phyloP scores from a whole-genome alignment of 805 yeast species.

The Lipomyces yamadae region DNA sequence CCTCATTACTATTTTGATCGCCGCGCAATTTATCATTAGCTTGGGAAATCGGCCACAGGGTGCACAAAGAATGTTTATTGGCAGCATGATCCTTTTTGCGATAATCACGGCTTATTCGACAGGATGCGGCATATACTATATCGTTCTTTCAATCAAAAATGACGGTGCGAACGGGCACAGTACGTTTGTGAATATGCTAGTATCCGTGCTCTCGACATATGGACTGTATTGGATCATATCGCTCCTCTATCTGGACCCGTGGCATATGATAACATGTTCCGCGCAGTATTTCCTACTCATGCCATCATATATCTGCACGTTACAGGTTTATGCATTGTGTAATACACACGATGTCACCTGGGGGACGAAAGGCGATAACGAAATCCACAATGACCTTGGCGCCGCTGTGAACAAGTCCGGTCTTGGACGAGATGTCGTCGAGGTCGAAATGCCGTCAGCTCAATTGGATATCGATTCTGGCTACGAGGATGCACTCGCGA shows the following conservation, averaged over 20 bases:
- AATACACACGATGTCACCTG: conserved; percentile 98
- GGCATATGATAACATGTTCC: conserved; percentile 91
- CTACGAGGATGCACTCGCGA: conserved; percentile 73
- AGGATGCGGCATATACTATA: conserved; percentile 80
- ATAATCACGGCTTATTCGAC: conserved; percentile 82
- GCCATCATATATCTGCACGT: conserved; percentile 89
- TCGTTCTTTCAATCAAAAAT: conserved; percentile 55
- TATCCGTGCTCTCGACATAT: conserved; percentile 86
- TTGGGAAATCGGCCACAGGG: conserved; percentile 99
- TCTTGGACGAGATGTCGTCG: conserved; percentile 82
- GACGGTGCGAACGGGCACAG: conserved; percentile 46
- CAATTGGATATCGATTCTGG: conserved; percentile 80
- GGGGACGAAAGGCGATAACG: conserved; percentile 97
- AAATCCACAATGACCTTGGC: conserved; percentile 69
- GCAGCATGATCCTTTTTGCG: conserved; percentile 72
- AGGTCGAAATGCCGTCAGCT: conserved; percentile 71
- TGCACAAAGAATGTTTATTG: conserved; percentile 61
- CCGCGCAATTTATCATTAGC: conserved; percentile 88
- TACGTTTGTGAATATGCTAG: conserved; percentile 74
- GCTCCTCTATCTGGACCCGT: conserved; percentile 85
- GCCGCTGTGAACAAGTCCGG: conserved; percentile 77
- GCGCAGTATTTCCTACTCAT: conserved; percentile 85
- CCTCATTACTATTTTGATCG: conserved; percentile 76
- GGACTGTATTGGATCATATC: conserved; percentile 87
- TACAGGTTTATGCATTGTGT: conserved; percentile 96